Evolutionary conservation across 1,284 basidiomycete species (phyloP).

Genomic region (Ustilago xerochloae): DNA sequence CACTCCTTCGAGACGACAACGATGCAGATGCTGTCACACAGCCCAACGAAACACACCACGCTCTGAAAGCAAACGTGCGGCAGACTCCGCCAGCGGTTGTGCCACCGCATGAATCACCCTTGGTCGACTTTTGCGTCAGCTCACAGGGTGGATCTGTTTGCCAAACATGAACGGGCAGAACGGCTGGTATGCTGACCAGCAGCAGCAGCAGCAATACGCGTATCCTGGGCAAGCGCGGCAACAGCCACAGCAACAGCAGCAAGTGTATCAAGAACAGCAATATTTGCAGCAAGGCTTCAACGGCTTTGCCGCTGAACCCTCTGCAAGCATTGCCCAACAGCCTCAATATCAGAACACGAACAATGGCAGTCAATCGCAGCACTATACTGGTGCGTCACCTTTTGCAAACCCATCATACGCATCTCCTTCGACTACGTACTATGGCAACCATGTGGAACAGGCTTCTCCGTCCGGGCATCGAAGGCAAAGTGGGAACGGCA

Average conservation of each 20-base stretch:
- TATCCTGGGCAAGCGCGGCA: constrained; percentile 4
- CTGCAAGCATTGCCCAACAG: background rate
- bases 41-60: background rate
- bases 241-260: constrained; percentile 14
- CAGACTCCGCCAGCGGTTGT: background rate
- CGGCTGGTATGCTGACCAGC: constrained; percentile 26
- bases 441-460: background rate
- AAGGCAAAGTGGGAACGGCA: background rate
- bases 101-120: background rate
- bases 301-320: background rate
- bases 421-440: background rate
- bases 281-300: constrained; percentile 14
- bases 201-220: constrained; percentile 1
- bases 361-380: constrained; percentile 1
- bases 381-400: background rate
- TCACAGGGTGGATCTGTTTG: background rate
- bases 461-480: too few species aligned
- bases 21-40: background rate
- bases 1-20: background rate
- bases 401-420: background rate
- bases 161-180: constrained; percentile 24
- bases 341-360: constrained; percentile 5
- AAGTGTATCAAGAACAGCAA: constrained; percentile 9
- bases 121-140: constrained; percentile 4
- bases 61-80: too few species aligned